A percentile compares a stretch with the other conserved stretches of the same genome.
Evolutionary conservation across 2,329 filamentous ascomycete species (phyloP).

Genomic region (Colletotrichum viniferum): DNA sequence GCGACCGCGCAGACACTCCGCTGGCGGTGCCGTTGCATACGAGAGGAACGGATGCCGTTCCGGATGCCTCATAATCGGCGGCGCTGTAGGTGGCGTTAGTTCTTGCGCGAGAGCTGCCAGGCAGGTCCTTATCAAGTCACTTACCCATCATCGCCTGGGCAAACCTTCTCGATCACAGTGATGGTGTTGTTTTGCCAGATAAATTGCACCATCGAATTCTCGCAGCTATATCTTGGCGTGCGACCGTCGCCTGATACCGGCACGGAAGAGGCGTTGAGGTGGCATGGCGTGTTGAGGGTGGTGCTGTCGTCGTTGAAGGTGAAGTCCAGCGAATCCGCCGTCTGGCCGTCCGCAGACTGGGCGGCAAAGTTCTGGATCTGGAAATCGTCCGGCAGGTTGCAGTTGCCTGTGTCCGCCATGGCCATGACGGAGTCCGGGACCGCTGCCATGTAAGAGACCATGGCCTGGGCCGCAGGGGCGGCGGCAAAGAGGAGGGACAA

Average conservation of each 20-base stretch:
- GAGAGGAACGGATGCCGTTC: constrained; percentile 24
- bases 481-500: constrained; percentile 17
- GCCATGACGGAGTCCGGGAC: constrained; percentile 21
- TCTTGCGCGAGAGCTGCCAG: not conserved
- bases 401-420: constrained; percentile 26
- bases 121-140: constrained; percentile 11
- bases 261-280: constrained; percentile 45
- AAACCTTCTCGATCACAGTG: constrained; percentile 50
- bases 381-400: constrained; percentile 42
- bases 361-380: constrained; percentile 42
- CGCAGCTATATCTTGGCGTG: constrained; percentile 46
- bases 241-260: constrained; percentile 34
- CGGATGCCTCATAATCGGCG: constrained; percentile 34
- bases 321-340: constrained; percentile 41
- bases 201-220: constrained; percentile 45
- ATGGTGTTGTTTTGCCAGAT: constrained; percentile 42
- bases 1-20: not conserved
- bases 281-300: constrained; percentile 43
- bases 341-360: constrained; percentile 35
- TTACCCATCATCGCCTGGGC: constrained; percentile 41
- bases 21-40: constrained; percentile 2
- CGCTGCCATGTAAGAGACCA: constrained; percentile 22
- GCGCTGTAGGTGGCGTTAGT: constrained; percentile 23
- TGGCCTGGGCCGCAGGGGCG: constrained; percentile 20
- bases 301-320: constrained; percentile 45